Evolutionary conservation across 768 basidiomycete species (phyloP), one percentile per base, ranked within the genome.

Genomic region (Mycena alexandri): DNA sequence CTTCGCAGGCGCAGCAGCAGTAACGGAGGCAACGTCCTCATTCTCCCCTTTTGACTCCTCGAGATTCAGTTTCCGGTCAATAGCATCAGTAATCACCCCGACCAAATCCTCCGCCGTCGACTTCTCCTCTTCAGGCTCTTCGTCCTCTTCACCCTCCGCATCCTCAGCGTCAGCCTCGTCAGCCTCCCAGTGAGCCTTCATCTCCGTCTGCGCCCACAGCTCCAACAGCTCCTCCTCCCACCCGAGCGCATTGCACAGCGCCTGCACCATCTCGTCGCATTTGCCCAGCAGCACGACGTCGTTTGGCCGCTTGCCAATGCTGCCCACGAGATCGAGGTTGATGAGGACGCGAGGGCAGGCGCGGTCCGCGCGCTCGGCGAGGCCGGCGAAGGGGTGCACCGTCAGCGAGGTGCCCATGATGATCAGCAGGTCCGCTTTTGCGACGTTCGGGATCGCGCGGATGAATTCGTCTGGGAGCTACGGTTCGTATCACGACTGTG

Each of bases 331-430:
- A 65, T 97, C 95, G 48, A 95, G 83, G 76, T 98, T 98, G 78
- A 99, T 90, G 34, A 98, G 85, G n/a, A 97, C 84, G 2, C 96
- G 90, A 3, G 93, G 94, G 72, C 90, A 94, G 11, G 71, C 70
- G 2, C 79, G 65, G 5, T 83, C 81, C 0, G 92, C 89, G 62
- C 85, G 77, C 47, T 81, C 78, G 12, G 91, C 86, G 24, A 99
- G 87, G 1, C 88, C 87, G 7, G 96, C 95, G 76, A 99, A 98
- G 2, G 94, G 95, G 58, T 92, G 89, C 13, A 96, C 93, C 0
- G 88, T 90, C 52, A 97, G 84, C 2, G 95, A 96, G 0, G 96
- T 98, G 29, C 96, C 96, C 71, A 98, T 90, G 50, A 98, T 87
- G 72, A 98, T 90, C 43, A 98, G 86, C 22, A 99, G 85, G 77